Base-by-base conservation (phyloP, 1,284 basidiomycete species). In the Rhodotorula mucilaginosa region DNA sequence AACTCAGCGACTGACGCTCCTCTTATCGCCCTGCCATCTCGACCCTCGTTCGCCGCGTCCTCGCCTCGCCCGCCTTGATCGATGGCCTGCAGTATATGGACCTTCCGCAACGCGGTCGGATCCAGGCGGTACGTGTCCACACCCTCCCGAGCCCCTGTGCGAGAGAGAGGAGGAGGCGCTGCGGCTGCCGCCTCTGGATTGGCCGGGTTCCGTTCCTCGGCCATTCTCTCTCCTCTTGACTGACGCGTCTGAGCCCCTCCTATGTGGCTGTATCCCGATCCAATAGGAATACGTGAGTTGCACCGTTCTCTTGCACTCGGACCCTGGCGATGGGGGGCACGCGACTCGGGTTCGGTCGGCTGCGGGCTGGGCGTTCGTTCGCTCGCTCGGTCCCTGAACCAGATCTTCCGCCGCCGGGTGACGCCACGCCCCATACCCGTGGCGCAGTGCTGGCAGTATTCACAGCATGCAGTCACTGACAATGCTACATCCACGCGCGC, bases 101-200 rank as follows among this genome's bases (percentile, higher is more conserved):
- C 44, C 70, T 79, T 15, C 65, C 73, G 34, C 79, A 96, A 83
- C 92, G 92, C 70, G 87, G 88, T 31, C 90, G 91, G 81, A 80
- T 96, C 81, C 93, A 96, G 85, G 93, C 94, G 65, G 74, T 74
- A n/a, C 65, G 72, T 61, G 7, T 8, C 49, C 21, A 29, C 15
- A 3, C 7, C 13, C 34, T 26, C 26, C 4, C 2, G 19, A 51
- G 46, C 12, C n/a, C 12, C 31, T 23, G 31, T n/a, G n/a, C n/a
- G n/a, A 23, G 52, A 13, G 52, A 16, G 29, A 21, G 21, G n/a
- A 52, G 51, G 26, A 49, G 21, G 8, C 44, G 47, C 26, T 2
- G 19, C 10, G 23, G 62, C 52, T 58, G 29, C 47, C 47, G 48
- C 49, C 46, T 39, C 57, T n/a, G 58, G 46, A 61, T 47, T 26